Conservation (phyloP, 1,139 yeast genomes). For the Candida albicans region DNA sequence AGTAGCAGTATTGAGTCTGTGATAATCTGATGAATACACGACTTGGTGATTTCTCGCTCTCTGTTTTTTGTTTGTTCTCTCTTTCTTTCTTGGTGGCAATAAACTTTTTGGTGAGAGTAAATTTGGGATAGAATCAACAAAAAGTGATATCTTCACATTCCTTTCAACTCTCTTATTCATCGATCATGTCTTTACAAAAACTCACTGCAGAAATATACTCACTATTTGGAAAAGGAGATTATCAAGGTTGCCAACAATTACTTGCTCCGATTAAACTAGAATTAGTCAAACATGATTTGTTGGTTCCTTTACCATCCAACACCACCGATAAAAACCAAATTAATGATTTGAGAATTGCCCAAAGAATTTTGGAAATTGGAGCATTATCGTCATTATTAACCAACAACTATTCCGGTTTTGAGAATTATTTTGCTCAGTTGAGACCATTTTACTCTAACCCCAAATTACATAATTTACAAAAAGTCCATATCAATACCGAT, state of each 20-base stretch:
- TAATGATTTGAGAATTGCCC: slow-evolving; percentile 74
- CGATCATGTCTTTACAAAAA: slow-evolving; percentile 43
- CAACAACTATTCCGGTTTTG: slow-evolving; percentile 63
- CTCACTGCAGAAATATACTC: slow-evolving; percentile 67
- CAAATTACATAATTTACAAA: slow-evolving; percentile 49
- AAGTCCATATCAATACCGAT: slow-evolving; percentile 45
- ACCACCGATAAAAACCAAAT: slow-evolving; percentile 43
- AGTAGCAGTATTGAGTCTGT: no score
- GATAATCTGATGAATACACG: not conserved
- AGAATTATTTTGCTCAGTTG: slow-evolving; percentile 72
- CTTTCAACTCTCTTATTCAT: not conserved
- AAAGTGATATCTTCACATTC: no score
- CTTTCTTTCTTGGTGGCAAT: slow-evolving; percentile 7
- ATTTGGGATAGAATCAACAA: no score
- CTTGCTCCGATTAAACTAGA: slow-evolving; percentile 76
- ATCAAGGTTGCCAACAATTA: slow-evolving; percentile 56
- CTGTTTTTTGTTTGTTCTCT: not conserved
- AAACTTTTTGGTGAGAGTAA: no score
- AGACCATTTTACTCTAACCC: slow-evolving; percentile 65
- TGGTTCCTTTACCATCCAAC: slow-evolving; percentile 61
- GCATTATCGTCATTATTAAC: slow-evolving; percentile 73
- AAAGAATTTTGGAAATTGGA: slow-evolving; percentile 84
- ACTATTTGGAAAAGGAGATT: slow-evolving; percentile 62
- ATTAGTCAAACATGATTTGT: slow-evolving; percentile 71
- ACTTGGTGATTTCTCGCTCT: not conserved